Conservation (phyloP, 1,284 basidiomycete genomes). For the Marasmius tenuissimus region DNA sequence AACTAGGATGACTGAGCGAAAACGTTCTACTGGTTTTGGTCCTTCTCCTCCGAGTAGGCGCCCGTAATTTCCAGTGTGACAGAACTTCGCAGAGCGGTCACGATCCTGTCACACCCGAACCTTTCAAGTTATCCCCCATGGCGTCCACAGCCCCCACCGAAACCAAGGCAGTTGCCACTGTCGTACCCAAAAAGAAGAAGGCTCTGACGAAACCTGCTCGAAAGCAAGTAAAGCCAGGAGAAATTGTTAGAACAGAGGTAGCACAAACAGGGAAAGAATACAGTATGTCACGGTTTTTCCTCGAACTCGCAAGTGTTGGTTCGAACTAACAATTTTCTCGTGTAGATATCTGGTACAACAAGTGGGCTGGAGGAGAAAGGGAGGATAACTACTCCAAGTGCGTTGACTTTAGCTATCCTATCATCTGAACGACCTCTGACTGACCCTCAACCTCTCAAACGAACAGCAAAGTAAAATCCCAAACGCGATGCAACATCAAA, state of each 20-base stretch:
- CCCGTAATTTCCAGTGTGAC: no score
- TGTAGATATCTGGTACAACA: constrained; percentile 98
- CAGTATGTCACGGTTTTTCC: constrained; percentile 54
- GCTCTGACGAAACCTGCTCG: constrained; percentile 71
- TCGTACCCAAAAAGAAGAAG: constrained; percentile 43
- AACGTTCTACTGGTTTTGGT: no score
- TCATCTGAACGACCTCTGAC: no score
- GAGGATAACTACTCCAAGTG: constrained; percentile 93
- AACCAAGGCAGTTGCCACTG: constrained; percentile 16
- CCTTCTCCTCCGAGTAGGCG: no score
- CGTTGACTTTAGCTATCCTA: no score
- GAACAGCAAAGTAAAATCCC: constrained; percentile 87
- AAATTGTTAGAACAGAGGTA: constrained; percentile 86
- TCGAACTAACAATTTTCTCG: constrained; percentile 19
- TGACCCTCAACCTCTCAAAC: constrained; percentile 13
- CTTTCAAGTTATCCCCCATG: not conserved
- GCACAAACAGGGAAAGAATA: constrained; percentile 94
- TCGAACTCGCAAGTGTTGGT: not conserved
- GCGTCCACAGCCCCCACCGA: constrained; percentile 25
- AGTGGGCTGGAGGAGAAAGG: constrained; percentile 95
- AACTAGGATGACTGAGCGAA: no score
- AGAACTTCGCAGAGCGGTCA: no score
- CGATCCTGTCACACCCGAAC: no score
- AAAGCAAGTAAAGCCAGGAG: constrained; percentile 87
- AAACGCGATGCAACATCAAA: constrained; percentile 88